These are phyloP conservation scores for Gymnopilus dilepis DNA, from an alignment of 768 basidiomycete genomes.

Conservation along the genomic window DNA sequence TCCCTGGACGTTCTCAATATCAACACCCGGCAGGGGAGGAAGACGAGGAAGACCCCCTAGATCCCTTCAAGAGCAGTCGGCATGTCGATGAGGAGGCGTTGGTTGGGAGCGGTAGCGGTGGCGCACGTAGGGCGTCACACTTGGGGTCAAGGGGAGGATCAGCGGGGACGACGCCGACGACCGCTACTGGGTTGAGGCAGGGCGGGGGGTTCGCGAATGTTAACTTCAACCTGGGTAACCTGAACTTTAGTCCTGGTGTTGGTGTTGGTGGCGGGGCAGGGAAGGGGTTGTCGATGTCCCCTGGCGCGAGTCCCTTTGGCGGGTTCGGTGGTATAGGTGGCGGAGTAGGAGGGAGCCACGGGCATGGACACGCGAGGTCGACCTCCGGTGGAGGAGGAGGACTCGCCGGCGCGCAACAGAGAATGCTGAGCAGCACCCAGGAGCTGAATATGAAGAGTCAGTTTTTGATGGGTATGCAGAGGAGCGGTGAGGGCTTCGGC, in stretches of 20 bases:
- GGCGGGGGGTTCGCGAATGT: not conserved
- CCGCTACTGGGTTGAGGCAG: not conserved
- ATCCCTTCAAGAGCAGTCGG: constrained; percentile 47
- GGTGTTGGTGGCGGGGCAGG: not conserved
- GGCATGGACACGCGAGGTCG: constrained; percentile 7
- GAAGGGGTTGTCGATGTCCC: not conserved
- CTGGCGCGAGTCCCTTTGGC: not conserved
- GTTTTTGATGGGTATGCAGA: constrained; percentile 34
- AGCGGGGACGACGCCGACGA: not conserved
- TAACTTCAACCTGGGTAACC: not conserved
- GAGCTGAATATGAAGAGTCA: constrained; percentile 50
- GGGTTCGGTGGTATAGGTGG: not conserved
- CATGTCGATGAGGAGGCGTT: constrained; percentile 33
- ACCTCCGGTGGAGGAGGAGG: constrained; percentile 14
- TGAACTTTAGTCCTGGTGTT: not conserved
- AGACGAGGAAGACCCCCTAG: constrained; percentile 41
- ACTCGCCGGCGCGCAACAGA: constrained; percentile 15
- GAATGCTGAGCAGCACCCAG: constrained; percentile 42
- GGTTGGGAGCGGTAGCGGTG: constrained; percentile 9
- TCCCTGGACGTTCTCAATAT: not conserved
- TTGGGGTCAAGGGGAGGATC: not conserved
- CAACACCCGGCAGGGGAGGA: constrained; percentile 7
- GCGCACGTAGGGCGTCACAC: not conserved
- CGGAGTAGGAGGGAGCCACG: not conserved
- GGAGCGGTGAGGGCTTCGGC: not conserved